These are phyloP conservation scores for Ceratocystis eucalypticola DNA, from an alignment of 2,329 filamentous ascomycete genomes.

Conservation along the genomic window DNA sequence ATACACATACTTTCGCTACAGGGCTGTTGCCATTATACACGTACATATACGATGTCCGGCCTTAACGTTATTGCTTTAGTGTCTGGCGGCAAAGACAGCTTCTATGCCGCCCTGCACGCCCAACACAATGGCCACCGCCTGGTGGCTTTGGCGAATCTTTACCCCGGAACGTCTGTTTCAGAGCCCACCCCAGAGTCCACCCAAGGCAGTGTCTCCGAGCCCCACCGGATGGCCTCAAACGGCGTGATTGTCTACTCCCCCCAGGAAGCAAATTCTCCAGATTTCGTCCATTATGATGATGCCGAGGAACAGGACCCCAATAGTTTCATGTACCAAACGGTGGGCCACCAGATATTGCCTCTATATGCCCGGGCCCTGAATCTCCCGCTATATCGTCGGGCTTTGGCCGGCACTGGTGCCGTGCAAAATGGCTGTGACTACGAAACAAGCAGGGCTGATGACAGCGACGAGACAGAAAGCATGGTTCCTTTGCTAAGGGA, in stretches of 20 bases:
- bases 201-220: not conserved
- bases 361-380: slow-evolving; percentile 68
- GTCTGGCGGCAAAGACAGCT: slow-evolving; percentile 93
- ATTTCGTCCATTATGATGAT: slow-evolving; percentile 12
- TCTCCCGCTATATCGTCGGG: slow-evolving; percentile 69
- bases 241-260: slow-evolving; percentile 20
- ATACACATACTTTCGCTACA: not conserved
- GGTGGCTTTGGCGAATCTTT: slow-evolving; percentile 78
- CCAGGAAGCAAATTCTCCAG: slow-evolving; percentile 14
- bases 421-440: slow-evolving; percentile 64
- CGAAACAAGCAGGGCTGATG: slow-evolving; percentile 24
- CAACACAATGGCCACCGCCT: slow-evolving; percentile 71
- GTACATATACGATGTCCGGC: slow-evolving; percentile 7
- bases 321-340: slow-evolving; percentile 99
- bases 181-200: not conserved
- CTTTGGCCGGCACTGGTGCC: slow-evolving; percentile 54
- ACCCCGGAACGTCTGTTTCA: slow-evolving; percentile 36
- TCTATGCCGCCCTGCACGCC: slow-evolving; percentile 87
- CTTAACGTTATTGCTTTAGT: slow-evolving; percentile 80
- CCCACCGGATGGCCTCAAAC: slow-evolving; percentile 19
- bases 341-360: slow-evolving; percentile 76
- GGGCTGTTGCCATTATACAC: not conserved
- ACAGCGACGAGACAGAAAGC: slow-evolving; percentile 76
- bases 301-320: slow-evolving; percentile 49
- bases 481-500: slow-evolving; percentile 60